A percentile compares a stretch with the other conserved stretches of the same genome.
These are phyloP conservation scores for Trichoderma cornu-damae DNA, from an alignment of 2,329 filamentous ascomycete genomes.

Conservation along the genomic window DNA sequence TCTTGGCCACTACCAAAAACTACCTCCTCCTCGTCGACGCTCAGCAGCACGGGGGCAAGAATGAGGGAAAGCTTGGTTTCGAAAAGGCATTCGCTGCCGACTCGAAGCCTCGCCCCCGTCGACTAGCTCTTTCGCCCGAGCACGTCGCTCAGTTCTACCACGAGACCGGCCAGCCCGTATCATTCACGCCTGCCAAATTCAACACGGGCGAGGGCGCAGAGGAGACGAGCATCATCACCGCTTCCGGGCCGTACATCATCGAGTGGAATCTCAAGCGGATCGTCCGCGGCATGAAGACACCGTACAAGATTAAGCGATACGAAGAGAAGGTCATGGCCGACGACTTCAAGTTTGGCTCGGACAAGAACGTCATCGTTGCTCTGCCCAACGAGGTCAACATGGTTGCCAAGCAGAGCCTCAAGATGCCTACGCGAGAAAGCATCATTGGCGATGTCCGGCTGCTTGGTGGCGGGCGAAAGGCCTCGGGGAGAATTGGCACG, in stretches of 20 bases:
- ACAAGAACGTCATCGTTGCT: slow-evolving; percentile 97
- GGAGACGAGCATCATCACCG: slow-evolving; percentile 94
- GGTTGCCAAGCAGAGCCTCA: slow-evolving; percentile 80
- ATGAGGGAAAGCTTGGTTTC: slow-evolving; percentile 96
- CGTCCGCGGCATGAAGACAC: slow-evolving; percentile 70
- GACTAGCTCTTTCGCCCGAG: slow-evolving; percentile 79
- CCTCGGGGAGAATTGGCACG: slow-evolving; percentile 48
- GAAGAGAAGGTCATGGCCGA: slow-evolving; percentile 93
- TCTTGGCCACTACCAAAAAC: slow-evolving; percentile 87
- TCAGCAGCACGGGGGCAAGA: slow-evolving; percentile 86
- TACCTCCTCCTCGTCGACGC: slow-evolving; percentile 93
- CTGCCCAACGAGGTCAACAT: slow-evolving; percentile 97
- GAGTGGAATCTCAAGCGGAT: slow-evolving; percentile 96
- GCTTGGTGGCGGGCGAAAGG: slow-evolving; percentile 46
- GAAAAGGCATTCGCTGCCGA: slow-evolving; percentile 91
- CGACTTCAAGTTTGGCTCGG: slow-evolving; percentile 94
- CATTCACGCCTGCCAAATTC: slow-evolving; percentile 89
- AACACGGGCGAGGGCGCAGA: slow-evolving; percentile 76
- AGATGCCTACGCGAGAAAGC: slow-evolving; percentile 86
- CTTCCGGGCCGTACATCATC: slow-evolving; percentile 92
- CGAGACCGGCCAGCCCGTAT: slow-evolving; percentile 80
- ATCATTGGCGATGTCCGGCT: slow-evolving; percentile 61
- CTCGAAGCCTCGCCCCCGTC: slow-evolving; percentile 85
- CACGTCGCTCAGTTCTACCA: slow-evolving; percentile 97
- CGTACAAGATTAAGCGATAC: slow-evolving; percentile 96